These are phyloP conservation scores for Trichoderma koningiopsis DNA, from an alignment of 2,329 filamentous ascomycete species.

Conservation along the genomic window DNA sequence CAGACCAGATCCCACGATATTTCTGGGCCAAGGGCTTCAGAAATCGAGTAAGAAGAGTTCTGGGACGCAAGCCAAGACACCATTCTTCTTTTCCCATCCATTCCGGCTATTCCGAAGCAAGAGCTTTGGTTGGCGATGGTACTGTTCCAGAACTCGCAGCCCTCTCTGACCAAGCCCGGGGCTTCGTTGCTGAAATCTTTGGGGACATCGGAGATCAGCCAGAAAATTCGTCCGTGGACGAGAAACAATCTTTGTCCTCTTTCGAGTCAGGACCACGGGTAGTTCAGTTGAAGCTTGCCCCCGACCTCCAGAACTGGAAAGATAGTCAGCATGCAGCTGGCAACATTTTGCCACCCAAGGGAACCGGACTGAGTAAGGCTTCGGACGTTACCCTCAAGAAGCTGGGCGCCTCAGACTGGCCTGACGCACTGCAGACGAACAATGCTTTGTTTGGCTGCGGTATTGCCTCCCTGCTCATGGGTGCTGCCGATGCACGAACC, in stretches of 20 bases:
- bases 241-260: slow-evolving; percentile 7
- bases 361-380: slow-evolving; percentile 24
- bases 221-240: background rate
- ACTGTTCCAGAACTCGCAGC: slow-evolving; percentile 25
- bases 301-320: slow-evolving; percentile 30
- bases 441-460: slow-evolving; percentile 31
- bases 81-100: slow-evolving; percentile 18
- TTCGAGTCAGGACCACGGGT: slow-evolving; percentile 20
- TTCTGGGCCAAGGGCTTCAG: slow-evolving; percentile 27
- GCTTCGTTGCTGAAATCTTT: slow-evolving; percentile 27
- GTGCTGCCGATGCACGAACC: slow-evolving; percentile 28
- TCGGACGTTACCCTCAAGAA: slow-evolving; percentile 25
- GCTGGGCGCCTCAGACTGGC: slow-evolving; percentile 28
- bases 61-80: slow-evolving; percentile 17
- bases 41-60: slow-evolving; percentile 16
- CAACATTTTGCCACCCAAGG: slow-evolving; percentile 30
- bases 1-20: slow-evolving; percentile 24
- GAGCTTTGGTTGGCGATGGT: slow-evolving; percentile 26
- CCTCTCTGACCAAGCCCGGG: slow-evolving; percentile 26
- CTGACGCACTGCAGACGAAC: slow-evolving; percentile 28
- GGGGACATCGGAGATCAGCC: slow-evolving; percentile 15
- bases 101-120: slow-evolving; percentile 28
- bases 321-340: slow-evolving; percentile 26
- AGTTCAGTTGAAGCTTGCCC: slow-evolving; percentile 27
- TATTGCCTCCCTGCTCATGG: slow-evolving; percentile 29